Base-by-base conservation (phyloP, 441 rosid species). In the Francoa sonchifolia region DNA sequence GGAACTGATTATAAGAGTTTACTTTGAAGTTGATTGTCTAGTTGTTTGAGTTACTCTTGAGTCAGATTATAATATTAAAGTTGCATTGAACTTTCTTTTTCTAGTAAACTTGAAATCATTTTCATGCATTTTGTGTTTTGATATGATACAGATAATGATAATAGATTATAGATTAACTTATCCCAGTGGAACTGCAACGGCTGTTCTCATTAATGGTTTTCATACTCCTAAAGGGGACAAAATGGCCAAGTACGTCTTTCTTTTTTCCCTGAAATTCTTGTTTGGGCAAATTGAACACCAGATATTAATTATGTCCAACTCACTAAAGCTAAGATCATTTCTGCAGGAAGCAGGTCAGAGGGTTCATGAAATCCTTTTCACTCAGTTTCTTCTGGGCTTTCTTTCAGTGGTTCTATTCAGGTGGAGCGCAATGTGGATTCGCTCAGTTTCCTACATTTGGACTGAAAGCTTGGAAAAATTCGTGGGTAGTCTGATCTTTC, bases 121-220 rank as follows among this genome's bases (percentile, higher is more conserved):
- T 28, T 39, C 30, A 5, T 8, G 29, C 12, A 6, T 8, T 39
- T 50, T 34, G 50, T 31, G 13, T 13, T 51, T 22, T 49, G 34
- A 30, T 5, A 17, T 48, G 30, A 33, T 6, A 16, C 77, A 89
- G 96, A 78, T 90, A 30, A 79, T 82, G 90, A 74, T 86, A 33
- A 66, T 86, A 19, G 93, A 86, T 57, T 82, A 82, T 57, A 79
- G 74, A 56, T 55, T 90, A 36, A 65, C 71, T 7, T 90, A 82
- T 65, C 96, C 96, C 2, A 90, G 96, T 55, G 98, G 98, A 55
- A 77, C 93, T 17, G 98, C 98, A 28, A 82, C 96, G 0, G 98
- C 96, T 5, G 76, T 85, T 63, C 82, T 90, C 39, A 85, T 90
- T 15, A 90, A 86, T 47, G 93, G 96, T 4, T 90, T 90, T 62